Base-by-base conservation (phyloP, 306 rosid species). In the Cyamopsis tetragonoloba region DNA sequence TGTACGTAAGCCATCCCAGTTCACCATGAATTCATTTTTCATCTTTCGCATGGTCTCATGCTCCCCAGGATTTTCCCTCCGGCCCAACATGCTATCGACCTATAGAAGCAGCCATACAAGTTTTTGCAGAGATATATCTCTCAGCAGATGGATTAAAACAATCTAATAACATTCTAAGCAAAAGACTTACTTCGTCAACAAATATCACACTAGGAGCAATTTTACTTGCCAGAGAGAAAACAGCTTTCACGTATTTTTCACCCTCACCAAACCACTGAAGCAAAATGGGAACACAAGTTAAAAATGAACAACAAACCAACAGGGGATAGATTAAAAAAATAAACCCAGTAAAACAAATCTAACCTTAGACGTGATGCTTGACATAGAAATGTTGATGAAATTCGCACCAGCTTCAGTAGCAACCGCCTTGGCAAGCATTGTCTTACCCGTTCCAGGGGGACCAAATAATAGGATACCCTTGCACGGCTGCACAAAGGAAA, bases 191-290 rank as follows among this genome's bases (percentile, higher is more conserved):
- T 77, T 95, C 99, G 31, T 95, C 99, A 51, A 95, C 99, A 80
- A 95, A 95, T 60, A 95, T 87, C 69, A 95, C 99, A 66, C 97
- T 91, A 1, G 99, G 99, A 26, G 96, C 92, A 73, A 95, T 95
- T 88, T 95, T 95, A 81, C 97, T 95, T 46, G 99, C 99, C 49
- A 95, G 82, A 17, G 99, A 91, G 87, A 95, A 91, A 64, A 95
- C 99, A 74, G 99, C 99, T 87, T 95, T 95, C 74, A 95, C 99
- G 7, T 91, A 95, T 82, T 95, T 95, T 77, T 95, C 99, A 50
- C 99, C 99, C 89, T 95, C 99, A 11, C 99, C 99, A 82, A 95
- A 95, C 99, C 99, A 95, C 99, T 95, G 86, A 79, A 81, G 75
- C 27, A 69, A 70, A 77, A 70, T 37, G 38, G 5, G 62, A 74